Base-by-base conservation (phyloP, 192 early-diverging fungal genomes). In the Chytriomyces sp. region DNA sequence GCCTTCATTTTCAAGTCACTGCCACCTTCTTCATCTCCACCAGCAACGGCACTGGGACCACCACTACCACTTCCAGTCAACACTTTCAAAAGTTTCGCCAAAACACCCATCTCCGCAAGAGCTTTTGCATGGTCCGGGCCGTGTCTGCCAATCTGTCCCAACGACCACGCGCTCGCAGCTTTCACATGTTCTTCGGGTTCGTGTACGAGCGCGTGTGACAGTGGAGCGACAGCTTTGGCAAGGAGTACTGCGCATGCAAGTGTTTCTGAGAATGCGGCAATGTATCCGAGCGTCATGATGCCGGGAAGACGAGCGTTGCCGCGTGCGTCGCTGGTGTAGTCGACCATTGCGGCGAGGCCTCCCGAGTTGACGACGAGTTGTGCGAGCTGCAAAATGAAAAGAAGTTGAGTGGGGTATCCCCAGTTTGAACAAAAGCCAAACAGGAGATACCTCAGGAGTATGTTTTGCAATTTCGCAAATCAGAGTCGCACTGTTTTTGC, bases 391-490 rank as follows among this genome's bases (percentile, higher is more conserved):
- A 2, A n/a, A n/a, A 26, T 16, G 28, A 47, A 1, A 7, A 11
- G 9, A 57, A 2, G 43, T 13, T 24, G 48, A 81, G 66, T 10
- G 10, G n/a, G 1, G 7, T 16, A 49, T 47, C 47, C 28, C 11
- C 11, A 9, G 46, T 61, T 35, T 26, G 67, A 7, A 65, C n/a
- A 47, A 45, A 45, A 47, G 50, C 48, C 6, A 60, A 61, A 61
- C 10, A 63, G 10, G 10, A 28, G 7, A 49, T 26, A 88, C 88
- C 79, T 89, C 88, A 8, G 85, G 85, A 5, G 87, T 86, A 67
- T 89, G 88, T 72, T 89, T 89, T 13, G 87, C 86, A 78, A 89
- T 83, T 64, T 89, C 88, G 61, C 88, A 89, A 53, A 88, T 78
- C 49, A 89, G 67, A 20, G 85, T 84, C 6, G 88, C 85, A 11